phyloP scores from a whole-genome alignment of 768 basidiomycete genomes.

The Artomyces pyxidatus region DNA sequence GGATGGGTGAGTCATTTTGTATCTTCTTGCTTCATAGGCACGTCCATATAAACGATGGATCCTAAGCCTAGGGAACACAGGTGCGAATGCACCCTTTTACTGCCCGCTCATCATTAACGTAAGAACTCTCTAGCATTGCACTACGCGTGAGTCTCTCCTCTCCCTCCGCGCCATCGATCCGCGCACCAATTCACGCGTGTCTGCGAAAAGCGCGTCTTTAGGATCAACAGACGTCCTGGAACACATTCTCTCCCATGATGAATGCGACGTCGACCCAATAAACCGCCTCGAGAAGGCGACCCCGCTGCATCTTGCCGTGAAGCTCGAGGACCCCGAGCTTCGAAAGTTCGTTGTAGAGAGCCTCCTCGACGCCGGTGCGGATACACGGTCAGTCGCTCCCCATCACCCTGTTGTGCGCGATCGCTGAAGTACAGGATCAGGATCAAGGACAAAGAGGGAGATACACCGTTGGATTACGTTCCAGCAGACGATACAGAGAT shows the following conservation, averaged over 20 bases:
- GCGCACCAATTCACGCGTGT: not conserved
- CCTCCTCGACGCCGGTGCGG: conserved; percentile 73
- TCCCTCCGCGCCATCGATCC: not conserved
- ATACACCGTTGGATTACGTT: conserved; percentile 48
- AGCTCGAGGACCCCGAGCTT: conserved; percentile 45
- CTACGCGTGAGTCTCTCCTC: conserved; percentile 48
- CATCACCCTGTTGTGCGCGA: too few relatives aligned
- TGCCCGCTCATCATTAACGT: not conserved
- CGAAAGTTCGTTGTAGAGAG: conserved; percentile 49
- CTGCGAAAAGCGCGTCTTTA: conserved; percentile 38
- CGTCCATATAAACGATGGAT: not conserved
- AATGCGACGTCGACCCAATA: conserved; percentile 74
- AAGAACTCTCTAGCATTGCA: conserved; percentile 44
- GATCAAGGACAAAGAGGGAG: conserved; percentile 64
- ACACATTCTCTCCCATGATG: conserved; percentile 62
- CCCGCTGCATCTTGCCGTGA: conserved; percentile 69
- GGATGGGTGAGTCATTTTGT: conserved; percentile 54
- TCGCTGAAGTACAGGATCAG: conserved; percentile 27
- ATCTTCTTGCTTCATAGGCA: not conserved
- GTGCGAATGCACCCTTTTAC: conserved; percentile 31
- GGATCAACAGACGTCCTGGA: conserved; percentile 62
- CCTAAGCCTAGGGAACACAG: conserved; percentile 63
- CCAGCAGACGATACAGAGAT: conserved; percentile 44
- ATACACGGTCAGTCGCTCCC: conserved; percentile 43
- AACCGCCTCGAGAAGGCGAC: conserved; percentile 66